Percentiles rank a stretch among this genome's conserved stretches.
Evolutionary conservation across 805 yeast genomes (phyloP).

Genomic region (Starmerella vitae): DNA sequence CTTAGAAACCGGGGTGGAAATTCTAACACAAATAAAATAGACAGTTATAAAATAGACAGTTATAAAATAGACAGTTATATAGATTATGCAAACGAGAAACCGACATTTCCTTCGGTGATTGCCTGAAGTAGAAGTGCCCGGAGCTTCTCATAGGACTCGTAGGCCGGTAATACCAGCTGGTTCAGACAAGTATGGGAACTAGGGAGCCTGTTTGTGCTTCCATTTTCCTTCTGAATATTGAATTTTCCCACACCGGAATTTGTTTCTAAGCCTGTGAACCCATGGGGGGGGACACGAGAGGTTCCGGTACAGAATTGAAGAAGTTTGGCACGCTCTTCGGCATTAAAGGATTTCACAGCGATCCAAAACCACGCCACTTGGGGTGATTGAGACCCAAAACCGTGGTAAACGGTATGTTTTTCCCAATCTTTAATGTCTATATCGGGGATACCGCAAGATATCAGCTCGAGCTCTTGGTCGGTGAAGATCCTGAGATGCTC

Average conservation of each 20-base stretch:
- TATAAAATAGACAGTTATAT: background rate
- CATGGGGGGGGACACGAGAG: slow-evolving; percentile 86
- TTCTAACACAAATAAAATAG: background rate
- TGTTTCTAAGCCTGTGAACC: slow-evolving; percentile 81
- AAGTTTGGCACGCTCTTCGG: slow-evolving; percentile 85
- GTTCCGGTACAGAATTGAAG: slow-evolving; percentile 96
- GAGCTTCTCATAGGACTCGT: slow-evolving; percentile 74
- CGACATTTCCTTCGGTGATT: slow-evolving; percentile 88
- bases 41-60: background rate
- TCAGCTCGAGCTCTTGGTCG: slow-evolving; percentile 85
- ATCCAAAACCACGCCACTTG: slow-evolving; percentile 98
- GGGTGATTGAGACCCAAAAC: slow-evolving; percentile 67
- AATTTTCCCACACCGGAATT: slow-evolving; percentile 76
- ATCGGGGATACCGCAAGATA: slow-evolving; percentile 90
- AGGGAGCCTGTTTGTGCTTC: slow-evolving; percentile 73
- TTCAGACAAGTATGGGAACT: slow-evolving; percentile 95
- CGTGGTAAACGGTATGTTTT: slow-evolving; percentile 61
- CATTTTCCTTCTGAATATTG: slow-evolving; percentile 80
- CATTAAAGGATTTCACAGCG: slow-evolving; percentile 86
- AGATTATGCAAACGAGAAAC: slow-evolving; percentile 72
- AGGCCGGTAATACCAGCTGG: slow-evolving; percentile 86
- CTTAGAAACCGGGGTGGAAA: too few relatives aligned
- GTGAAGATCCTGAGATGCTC: slow-evolving; percentile 77
- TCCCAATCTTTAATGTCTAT: slow-evolving; percentile 96
- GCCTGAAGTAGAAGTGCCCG: slow-evolving; percentile 72